Evolutionary conservation across 495 filamentous ascomycete species (phyloP).

Genomic region (Achaetomiella virescens): DNA sequence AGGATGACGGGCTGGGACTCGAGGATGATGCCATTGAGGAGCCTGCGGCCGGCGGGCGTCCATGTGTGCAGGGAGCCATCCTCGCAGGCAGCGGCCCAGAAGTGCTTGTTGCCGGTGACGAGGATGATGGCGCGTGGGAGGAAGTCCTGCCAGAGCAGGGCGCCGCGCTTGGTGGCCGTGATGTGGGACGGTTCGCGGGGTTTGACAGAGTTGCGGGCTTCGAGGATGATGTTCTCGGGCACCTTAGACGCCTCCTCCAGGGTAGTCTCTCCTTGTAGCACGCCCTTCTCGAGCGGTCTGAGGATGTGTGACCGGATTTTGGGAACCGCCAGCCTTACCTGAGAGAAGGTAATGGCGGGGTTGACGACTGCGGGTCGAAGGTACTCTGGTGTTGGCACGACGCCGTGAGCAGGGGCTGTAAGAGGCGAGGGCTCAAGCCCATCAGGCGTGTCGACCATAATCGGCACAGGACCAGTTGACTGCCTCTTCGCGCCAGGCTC

Average conservation of each 20-base stretch:
- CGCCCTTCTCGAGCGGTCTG: conserved; percentile 51
- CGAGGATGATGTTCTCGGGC: conserved; percentile 49
- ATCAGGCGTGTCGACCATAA: conserved; percentile 68
- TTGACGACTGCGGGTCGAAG: conserved; percentile 82
- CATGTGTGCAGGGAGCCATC: conserved; percentile 90
- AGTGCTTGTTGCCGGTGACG: conserved; percentile 78
- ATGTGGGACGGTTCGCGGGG: conserved; percentile 78
- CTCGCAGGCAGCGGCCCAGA: conserved; percentile 91
- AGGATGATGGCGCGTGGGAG: conserved; percentile 76
- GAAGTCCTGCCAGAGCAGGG: conserved; percentile 87
- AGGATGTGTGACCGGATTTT: conserved; percentile 78
- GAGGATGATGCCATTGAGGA: conserved; percentile 74
- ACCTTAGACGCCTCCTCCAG: conserved; percentile 56
- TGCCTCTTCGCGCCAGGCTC: conserved; percentile 58
- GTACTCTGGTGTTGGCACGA: conserved; percentile 73
- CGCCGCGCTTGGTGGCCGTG: conserved; percentile 74
- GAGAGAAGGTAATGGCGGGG: conserved; percentile 71
- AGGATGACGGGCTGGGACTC: conserved; percentile 92
- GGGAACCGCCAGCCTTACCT: conserved; percentile 83
- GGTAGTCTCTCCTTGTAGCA: conserved; percentile 38
- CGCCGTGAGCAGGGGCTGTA: conserved; percentile 47
- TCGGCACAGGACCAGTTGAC: conserved; percentile 61
- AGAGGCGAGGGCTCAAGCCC: conserved; percentile 63
- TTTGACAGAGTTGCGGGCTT: conserved; percentile 47
- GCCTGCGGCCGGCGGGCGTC: conserved; percentile 86